Conservation (phyloP, 352 stramenopile species). For the Halophytophthora batemanensis region DNA sequence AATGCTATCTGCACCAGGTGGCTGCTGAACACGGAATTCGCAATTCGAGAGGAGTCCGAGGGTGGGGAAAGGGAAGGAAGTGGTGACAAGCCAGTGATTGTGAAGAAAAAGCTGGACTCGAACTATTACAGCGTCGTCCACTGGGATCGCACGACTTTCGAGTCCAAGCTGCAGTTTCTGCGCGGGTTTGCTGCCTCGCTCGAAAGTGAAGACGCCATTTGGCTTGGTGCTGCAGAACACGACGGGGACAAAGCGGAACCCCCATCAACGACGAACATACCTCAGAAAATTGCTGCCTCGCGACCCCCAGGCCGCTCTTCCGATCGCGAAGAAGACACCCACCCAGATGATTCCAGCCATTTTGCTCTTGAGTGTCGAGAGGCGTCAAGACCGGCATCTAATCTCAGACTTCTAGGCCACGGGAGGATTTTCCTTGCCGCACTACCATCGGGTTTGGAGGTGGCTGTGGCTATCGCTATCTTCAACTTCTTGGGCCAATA, state of each 20-base stretch:
- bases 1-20: conserved; percentile 59
- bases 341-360: conserved; percentile 2
- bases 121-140: conserved; percentile 40
- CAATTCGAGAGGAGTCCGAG: conserved; percentile 9
- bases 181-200: conserved; percentile 45
- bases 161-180: conserved; percentile 45
- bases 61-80: conserved; percentile 1
- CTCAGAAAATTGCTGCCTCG: too few species aligned
- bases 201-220: conserved; percentile 25
- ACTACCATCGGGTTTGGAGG: conserved; percentile 11
- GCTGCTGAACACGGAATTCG: conserved; percentile 49
- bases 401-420: conserved; percentile 28
- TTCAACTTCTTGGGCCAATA: conserved; percentile 26
- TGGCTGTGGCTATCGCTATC: conserved; percentile 28
- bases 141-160: conserved; percentile 41
- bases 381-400: conserved; percentile 11
- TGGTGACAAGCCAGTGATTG: conserved; percentile 19
- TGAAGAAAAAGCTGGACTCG: conserved; percentile 46
- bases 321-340: conserved; percentile 6
- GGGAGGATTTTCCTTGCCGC: conserved; percentile 25
- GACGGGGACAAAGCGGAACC: too few species aligned
- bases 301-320: not conserved
- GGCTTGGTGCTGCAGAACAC: conserved; percentile 3
- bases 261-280: too few species aligned
- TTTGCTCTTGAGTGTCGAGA: not conserved